phyloP scores from a whole-genome alignment of 805 yeast genomes.

The Barnettozyma californica region DNA sequence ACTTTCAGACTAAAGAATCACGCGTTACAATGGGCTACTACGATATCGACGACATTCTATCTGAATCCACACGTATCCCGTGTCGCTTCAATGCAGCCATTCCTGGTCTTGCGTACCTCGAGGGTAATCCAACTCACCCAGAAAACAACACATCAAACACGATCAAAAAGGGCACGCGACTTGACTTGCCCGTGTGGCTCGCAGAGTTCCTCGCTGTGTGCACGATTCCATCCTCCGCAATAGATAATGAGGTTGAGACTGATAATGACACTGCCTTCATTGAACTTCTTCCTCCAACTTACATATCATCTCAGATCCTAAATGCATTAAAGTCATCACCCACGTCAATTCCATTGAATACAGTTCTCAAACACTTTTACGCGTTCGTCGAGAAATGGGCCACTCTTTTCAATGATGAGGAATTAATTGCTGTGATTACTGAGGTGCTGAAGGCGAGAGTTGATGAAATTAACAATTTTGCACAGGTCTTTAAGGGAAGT shows the following conservation, averaged over 20 bases:
- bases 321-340: slow-evolving; percentile 82
- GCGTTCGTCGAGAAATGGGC: slow-evolving; percentile 75
- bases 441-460: slow-evolving; percentile 59
- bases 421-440: slow-evolving; percentile 45
- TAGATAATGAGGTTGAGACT: background rate
- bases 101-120: slow-evolving; percentile 85
- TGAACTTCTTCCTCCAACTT: slow-evolving; percentile 66
- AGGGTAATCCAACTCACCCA: slow-evolving; percentile 54
- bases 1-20: background rate
- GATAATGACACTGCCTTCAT: slow-evolving; percentile 43
- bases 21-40: slow-evolving; percentile 42
- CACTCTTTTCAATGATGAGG: slow-evolving; percentile 58
- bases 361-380: slow-evolving; percentile 63
- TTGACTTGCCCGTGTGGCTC: slow-evolving; percentile 86
- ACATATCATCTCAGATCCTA: slow-evolving; percentile 55
- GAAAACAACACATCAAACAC: background rate
- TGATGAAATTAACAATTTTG: slow-evolving; percentile 65
- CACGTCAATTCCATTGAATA: slow-evolving; percentile 56
- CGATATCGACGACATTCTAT: slow-evolving; percentile 70
- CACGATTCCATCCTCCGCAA: slow-evolving; percentile 27
- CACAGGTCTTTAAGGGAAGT: slow-evolving; percentile 33
- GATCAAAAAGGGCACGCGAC: slow-evolving; percentile 9
- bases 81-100: slow-evolving; percentile 71
- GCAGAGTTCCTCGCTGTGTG: slow-evolving; percentile 68
- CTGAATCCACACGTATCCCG: slow-evolving; percentile 67